phyloP scores from a whole-genome alignment of 1,139 yeast genomes.

The Saccharomyces pastorianus region DNA sequence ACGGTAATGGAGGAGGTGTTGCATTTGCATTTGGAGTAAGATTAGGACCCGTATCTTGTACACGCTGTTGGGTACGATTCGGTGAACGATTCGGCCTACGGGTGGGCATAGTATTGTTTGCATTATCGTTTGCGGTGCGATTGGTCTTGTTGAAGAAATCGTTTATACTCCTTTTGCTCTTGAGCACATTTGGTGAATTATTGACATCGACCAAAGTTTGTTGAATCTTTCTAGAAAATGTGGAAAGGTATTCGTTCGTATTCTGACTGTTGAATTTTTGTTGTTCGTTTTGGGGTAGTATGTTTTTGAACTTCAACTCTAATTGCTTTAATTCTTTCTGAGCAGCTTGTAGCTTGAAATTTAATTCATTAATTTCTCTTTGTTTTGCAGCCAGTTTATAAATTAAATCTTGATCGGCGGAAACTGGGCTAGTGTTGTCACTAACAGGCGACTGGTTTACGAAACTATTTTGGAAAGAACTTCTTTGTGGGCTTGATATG shows the following conservation, averaged over 20 bases:
- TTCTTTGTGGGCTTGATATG: constrained; percentile 1
- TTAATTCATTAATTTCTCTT: constrained; percentile 37
- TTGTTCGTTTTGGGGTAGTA: neutral
- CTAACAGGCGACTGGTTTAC: neutral
- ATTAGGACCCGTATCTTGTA: neutral
- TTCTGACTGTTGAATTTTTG: constrained; percentile 7
- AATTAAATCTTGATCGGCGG: constrained; percentile 19
- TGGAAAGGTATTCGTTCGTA: neutral
- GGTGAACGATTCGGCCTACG: neutral
- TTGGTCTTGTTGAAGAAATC: constrained; percentile 12
- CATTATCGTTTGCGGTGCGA: neutral
- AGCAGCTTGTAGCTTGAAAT: constrained; percentile 31
- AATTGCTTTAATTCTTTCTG: constrained; percentile 34
- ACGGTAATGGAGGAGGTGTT: neutral
- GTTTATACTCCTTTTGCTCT: constrained; percentile 18
- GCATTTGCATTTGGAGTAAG: neutral
- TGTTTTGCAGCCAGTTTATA: constrained; percentile 39
- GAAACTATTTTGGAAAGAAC: too few species aligned
- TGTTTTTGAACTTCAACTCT: constrained; percentile 17
- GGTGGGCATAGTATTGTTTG: neutral
- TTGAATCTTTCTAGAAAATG: constrained; percentile 8
- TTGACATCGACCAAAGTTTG: constrained; percentile 16
- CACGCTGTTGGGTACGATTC: neutral
- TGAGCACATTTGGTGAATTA: constrained; percentile 17
- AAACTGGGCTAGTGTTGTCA: neutral